phyloP scores from a whole-genome alignment of 768 basidiomycete genomes.

The Calocybe indica region DNA sequence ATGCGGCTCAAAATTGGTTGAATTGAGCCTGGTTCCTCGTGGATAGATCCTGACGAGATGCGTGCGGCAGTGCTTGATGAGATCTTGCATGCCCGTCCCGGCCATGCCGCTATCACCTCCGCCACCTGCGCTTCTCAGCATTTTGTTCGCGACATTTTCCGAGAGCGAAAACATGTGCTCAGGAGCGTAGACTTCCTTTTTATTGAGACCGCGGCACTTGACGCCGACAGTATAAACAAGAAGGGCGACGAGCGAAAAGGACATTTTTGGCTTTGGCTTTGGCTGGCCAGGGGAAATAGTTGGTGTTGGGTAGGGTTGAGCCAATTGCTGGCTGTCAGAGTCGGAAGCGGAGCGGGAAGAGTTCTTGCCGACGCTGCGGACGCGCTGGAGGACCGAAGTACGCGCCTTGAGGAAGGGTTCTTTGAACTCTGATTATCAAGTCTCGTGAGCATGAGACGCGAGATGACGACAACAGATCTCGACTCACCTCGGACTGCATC shows the following conservation, averaged over 20 bases:
- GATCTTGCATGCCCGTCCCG: constrained; percentile 43
- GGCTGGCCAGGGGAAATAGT: not conserved
- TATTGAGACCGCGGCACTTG: not conserved
- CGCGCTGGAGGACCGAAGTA: constrained; percentile 34
- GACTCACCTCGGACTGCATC: constrained; percentile 26
- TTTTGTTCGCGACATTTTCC: not conserved
- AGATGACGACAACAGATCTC: not conserved
- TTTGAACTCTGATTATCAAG: constrained; percentile 16
- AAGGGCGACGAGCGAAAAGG: not conserved
- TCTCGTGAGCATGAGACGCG: not conserved
- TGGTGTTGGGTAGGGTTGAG: not conserved
- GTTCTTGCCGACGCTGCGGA: constrained; percentile 26
- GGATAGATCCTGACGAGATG: constrained; percentile 91
- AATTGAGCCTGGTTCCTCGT: constrained; percentile 74
- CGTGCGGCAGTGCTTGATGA: constrained; percentile 86
- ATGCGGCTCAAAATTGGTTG: constrained; percentile 88
- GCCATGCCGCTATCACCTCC: not conserved
- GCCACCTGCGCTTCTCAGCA: not conserved
- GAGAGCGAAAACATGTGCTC: constrained; percentile 1
- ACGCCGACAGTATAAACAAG: not conserved
- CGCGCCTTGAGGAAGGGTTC: constrained; percentile 30
- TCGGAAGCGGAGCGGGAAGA: not conserved
- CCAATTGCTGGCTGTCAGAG: not conserved
- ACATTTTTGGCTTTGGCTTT: not conserved
- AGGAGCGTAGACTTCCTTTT: constrained; percentile 1